phyloP scores from a whole-genome alignment of 306 rosid species.

The Trifolium pratense region DNA sequence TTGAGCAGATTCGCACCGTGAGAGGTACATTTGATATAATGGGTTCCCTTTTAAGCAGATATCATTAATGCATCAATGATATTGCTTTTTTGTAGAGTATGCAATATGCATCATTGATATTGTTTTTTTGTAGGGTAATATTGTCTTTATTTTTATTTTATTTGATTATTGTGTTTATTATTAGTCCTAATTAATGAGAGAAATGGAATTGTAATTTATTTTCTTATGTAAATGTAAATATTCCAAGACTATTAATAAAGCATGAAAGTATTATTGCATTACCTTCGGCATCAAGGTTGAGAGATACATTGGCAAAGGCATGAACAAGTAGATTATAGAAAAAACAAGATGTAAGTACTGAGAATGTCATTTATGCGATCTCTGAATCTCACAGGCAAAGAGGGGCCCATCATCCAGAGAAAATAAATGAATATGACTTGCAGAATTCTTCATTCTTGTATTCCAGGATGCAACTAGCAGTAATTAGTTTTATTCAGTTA shows the following conservation, averaged over 20 bases:
- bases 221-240: no score
- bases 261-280: no score
- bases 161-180: not conserved
- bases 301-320: not conserved
- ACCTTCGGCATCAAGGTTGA: no score
- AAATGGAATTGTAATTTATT: not conserved
- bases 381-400: slow-evolving; percentile 14
- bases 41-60: slow-evolving; percentile 20
- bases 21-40: slow-evolving; percentile 63
- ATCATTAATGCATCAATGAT: slow-evolving; percentile 26
- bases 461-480: not conserved
- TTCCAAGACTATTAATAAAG: no score
- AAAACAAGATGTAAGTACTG: not conserved
- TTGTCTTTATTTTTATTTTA: slow-evolving; percentile 1
- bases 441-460: slow-evolving; percentile 22
- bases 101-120: slow-evolving; percentile 29
- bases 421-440: slow-evolving; percentile 25
- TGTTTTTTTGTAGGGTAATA: not conserved
- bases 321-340: slow-evolving; percentile 1
- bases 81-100: not conserved
- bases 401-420: not conserved
- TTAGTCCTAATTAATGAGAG: not conserved
- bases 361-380: slow-evolving; percentile 11
- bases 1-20: slow-evolving; percentile 84
- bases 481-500: slow-evolving; percentile 11